Percentiles rank a stretch among this genome's conserved stretches.
Conservation (phyloP, 306 rosid species). For the Quercus cerris region DNA sequence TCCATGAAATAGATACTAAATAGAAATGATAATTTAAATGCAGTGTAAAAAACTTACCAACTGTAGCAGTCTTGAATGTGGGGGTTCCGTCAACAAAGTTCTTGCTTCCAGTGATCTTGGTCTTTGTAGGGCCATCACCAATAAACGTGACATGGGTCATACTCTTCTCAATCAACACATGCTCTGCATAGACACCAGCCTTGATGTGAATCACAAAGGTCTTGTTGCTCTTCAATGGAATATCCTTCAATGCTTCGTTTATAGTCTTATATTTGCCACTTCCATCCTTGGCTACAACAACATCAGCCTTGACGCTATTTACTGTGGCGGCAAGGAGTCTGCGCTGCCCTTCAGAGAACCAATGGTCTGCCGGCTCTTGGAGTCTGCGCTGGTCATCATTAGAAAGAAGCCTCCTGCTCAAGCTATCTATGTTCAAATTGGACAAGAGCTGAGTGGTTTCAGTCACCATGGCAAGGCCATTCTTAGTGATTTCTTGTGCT, state of each 20-base stretch:
- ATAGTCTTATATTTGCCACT: conserved; percentile 56
- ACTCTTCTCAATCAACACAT: conserved; percentile 17
- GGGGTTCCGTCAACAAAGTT: conserved; percentile 45
- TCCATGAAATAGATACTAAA: neutral
- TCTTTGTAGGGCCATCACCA: conserved; percentile 78
- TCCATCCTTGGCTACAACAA: conserved; percentile 64
- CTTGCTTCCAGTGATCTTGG: conserved; percentile 41
- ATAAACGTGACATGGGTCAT: conserved; percentile 48
- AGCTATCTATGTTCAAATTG: neutral
- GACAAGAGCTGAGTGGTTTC: conserved; percentile 12
- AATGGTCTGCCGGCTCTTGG: neutral
- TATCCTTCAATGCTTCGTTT: conserved; percentile 45
- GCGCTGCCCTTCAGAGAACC: conserved; percentile 33
- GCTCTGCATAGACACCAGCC: conserved; percentile 57
- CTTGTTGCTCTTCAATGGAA: conserved; percentile 36
- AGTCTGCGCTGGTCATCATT: too few species aligned
- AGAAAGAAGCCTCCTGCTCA: conserved; percentile 25
- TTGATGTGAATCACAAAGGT: conserved; percentile 68
- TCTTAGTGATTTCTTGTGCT: conserved; percentile 47
- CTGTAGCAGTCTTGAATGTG: conserved; percentile 54
- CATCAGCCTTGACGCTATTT: conserved; percentile 28
- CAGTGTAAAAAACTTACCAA: conserved; percentile 37
- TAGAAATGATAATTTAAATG: neutral
- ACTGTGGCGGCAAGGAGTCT: conserved; percentile 22
- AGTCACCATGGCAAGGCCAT: conserved; percentile 60